Percentiles rank a stretch among this genome's conserved stretches.
Evolutionary conservation across 2,329 filamentous ascomycete genomes (phyloP).

Genomic region (Venturia aucupariae): DNA sequence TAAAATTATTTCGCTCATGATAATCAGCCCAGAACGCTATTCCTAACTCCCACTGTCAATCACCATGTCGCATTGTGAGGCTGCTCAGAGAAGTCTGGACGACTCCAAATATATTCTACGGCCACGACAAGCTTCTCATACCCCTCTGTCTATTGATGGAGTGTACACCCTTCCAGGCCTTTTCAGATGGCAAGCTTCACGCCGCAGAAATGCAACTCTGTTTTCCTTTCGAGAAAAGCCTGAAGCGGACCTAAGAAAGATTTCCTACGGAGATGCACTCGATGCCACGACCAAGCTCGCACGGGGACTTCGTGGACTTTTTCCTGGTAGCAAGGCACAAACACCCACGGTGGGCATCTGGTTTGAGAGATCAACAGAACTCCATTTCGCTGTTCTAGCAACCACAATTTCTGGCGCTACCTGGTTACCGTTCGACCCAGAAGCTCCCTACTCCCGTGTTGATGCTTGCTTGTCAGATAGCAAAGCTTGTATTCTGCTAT

Average conservation of each 20-base stretch:
- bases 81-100: not conserved
- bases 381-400: slow-evolving; percentile 1
- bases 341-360: not conserved
- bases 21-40: not conserved
- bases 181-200: not conserved
- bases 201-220: not conserved
- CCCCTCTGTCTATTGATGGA: not conserved
- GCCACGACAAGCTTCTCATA: not conserved
- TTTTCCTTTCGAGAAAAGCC: not conserved
- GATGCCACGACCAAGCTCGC: not conserved
- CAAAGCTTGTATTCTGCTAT: not conserved
- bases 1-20: not conserved
- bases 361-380: slow-evolving; percentile 1
- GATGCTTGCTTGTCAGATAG: not conserved
- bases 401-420: not conserved
- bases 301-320: not conserved
- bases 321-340: not conserved
- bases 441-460: not conserved
- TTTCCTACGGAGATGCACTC: not conserved
- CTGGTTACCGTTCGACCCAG: slow-evolving; percentile 4
- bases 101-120: not conserved
- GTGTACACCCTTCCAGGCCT: not conserved
- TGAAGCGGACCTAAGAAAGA: not conserved
- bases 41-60: not conserved
- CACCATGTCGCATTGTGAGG: not conserved